phyloP scores from a whole-genome alignment of 257 asterid genomes.

The Cinchona pubescens region DNA sequence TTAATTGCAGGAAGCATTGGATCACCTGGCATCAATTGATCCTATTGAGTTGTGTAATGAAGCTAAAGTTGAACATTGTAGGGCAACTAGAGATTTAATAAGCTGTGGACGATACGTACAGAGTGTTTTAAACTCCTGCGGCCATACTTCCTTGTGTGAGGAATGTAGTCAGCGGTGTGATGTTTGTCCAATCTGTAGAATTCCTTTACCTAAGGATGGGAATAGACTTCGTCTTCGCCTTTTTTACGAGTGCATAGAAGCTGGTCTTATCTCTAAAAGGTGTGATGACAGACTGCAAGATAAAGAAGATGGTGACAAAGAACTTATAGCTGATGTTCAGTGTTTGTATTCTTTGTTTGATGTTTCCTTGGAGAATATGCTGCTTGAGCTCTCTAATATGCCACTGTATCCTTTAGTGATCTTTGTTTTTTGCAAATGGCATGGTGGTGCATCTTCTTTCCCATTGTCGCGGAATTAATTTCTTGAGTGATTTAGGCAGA shows the following conservation, averaged over 20 bases:
- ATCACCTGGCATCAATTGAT: slow-evolving; percentile 75
- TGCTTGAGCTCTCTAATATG: slow-evolving; percentile 76
- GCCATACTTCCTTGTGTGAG: slow-evolving; percentile 92
- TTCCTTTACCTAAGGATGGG: slow-evolving; percentile 54
- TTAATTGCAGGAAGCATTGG: slow-evolving; percentile 61
- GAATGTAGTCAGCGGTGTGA: slow-evolving; percentile 93
- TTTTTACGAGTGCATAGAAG: slow-evolving; percentile 85
- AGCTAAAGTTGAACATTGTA: slow-evolving; percentile 90
- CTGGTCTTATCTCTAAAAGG: slow-evolving; percentile 75
- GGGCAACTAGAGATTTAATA: slow-evolving; percentile 94
- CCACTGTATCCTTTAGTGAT: slow-evolving; percentile 76
- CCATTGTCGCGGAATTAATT: neutral
- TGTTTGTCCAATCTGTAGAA: slow-evolving; percentile 86
- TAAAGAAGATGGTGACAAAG: slow-evolving; percentile 51
- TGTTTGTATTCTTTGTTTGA: slow-evolving; percentile 79
- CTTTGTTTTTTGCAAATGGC: neutral
- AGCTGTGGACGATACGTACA: slow-evolving; percentile 82
- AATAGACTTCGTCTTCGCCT: slow-evolving; percentile 69
- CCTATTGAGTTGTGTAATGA: slow-evolving; percentile 80
- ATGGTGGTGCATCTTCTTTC: slow-evolving; percentile 3
- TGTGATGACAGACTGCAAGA: slow-evolving; percentile 74
- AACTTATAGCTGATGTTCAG: slow-evolving; percentile 66
- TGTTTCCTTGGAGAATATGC: slow-evolving; percentile 87
- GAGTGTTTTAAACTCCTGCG: slow-evolving; percentile 65
- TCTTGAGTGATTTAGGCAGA: slow-evolving; percentile 4